Percentiles rank a stretch among this genome's conserved stretches.
Evolutionary conservation across 306 rosid genomes (phyloP).

Genomic region (Gillenia trifoliata): DNA sequence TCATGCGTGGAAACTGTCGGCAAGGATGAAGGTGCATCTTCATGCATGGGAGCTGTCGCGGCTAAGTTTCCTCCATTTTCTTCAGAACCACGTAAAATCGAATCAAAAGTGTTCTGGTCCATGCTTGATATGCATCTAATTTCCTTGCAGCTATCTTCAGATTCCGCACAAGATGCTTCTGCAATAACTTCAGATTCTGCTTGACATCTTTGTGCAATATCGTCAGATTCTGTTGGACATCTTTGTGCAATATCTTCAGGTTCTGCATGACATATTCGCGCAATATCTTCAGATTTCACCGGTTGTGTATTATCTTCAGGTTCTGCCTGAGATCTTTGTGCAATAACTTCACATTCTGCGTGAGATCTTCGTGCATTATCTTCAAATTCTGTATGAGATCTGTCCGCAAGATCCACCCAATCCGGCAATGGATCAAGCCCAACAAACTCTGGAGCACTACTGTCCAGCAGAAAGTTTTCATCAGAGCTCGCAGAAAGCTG

Average conservation of each 20-base stretch:
- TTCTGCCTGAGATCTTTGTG: not conserved
- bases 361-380: conserved; percentile 22
- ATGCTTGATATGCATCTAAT: conserved; percentile 34
- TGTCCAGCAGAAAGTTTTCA: conserved; percentile 46
- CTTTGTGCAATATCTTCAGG: not conserved
- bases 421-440: conserved; percentile 47
- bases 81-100: conserved; percentile 23
- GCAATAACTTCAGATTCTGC: not conserved
- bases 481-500: conserved; percentile 38
- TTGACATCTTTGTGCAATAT: conserved; percentile 8
- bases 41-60: not conserved
- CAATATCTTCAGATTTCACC: conserved; percentile 23
- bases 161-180: not conserved
- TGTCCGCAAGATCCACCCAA: conserved; percentile 51
- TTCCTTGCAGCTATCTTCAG: conserved; percentile 39
- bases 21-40: conserved; percentile 18
- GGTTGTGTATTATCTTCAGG: not conserved
- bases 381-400: conserved; percentile 25
- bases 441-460: conserved; percentile 33
- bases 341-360: not conserved
- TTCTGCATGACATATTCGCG: conserved; percentile 12
- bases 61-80: conserved; percentile 31
- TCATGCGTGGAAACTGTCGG: not conserved
- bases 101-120: conserved; percentile 10
- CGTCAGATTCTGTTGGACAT: not conserved